Percentiles rank a stretch among this genome's conserved stretches.
These are phyloP conservation scores for Plectranthus barbatus DNA, from an alignment of 257 asterid species.

Conservation along the genomic window DNA sequence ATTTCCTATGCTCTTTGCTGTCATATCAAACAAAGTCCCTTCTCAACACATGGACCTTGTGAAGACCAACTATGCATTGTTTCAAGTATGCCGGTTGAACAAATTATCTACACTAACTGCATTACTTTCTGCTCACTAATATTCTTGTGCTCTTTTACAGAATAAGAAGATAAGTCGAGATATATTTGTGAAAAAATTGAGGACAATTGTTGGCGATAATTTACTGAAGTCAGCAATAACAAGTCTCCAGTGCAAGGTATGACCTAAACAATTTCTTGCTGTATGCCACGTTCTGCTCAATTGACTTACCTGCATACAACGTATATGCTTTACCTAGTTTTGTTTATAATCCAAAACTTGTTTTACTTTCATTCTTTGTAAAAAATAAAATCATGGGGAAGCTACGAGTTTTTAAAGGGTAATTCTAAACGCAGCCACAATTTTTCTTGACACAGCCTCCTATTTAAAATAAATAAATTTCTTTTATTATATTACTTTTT, in stretches of 20 bases:
- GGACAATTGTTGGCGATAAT: slow-evolving; percentile 69
- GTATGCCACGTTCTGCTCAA: not conserved
- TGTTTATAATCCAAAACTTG: too few relatives aligned
- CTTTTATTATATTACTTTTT: too few relatives aligned
- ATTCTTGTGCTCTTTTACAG: slow-evolving; percentile 27
- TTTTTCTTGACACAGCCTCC: too few relatives aligned
- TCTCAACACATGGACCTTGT: slow-evolving; percentile 52
- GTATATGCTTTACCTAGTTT: not conserved
- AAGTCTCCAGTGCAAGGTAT: slow-evolving; percentile 57
- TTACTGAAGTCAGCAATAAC: slow-evolving; percentile 55
- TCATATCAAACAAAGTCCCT: slow-evolving; percentile 49
- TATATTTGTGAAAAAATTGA: slow-evolving; percentile 51
- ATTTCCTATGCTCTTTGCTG: slow-evolving; percentile 63
- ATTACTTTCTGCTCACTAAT: not conserved
- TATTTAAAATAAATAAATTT: too few relatives aligned
- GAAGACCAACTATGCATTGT: slow-evolving; percentile 36
- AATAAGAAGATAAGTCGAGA: slow-evolving; percentile 55
- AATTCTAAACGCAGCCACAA: too few relatives aligned
- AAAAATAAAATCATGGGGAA: too few relatives aligned
- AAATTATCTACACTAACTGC: not conserved
- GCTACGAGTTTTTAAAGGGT: too few relatives aligned
- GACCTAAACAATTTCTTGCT: not conserved
- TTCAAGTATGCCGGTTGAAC: slow-evolving; percentile 45
- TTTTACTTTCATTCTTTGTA: too few relatives aligned
- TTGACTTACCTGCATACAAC: not conserved